Evolutionary conservation across 768 basidiomycete species (phyloP).

Genomic region (Mycena polygramma): DNA sequence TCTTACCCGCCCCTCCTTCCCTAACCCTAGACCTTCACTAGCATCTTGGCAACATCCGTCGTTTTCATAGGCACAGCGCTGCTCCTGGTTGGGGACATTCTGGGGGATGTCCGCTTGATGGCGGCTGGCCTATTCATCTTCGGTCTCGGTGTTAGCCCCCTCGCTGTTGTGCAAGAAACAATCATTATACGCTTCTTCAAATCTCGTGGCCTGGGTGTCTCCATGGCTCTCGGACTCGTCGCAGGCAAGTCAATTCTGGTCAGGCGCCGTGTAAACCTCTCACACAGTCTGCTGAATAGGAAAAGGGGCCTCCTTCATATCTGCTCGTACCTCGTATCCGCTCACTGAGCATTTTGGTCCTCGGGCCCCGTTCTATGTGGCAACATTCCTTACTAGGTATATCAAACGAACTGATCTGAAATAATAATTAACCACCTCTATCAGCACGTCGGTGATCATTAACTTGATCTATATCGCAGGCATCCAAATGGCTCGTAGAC

Average conservation of each 20-base stretch:
- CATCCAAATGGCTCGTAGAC: constrained; percentile 74
- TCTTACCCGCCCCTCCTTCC: not conserved
- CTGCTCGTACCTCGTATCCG: constrained; percentile 82
- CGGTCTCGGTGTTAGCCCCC: constrained; percentile 83
- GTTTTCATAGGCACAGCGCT: constrained; percentile 77
- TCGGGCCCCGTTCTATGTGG: constrained; percentile 81
- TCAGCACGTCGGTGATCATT: constrained; percentile 69
- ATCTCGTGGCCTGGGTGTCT: constrained; percentile 79
- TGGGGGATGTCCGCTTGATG: constrained; percentile 75
- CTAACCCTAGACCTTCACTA: constrained; percentile 59
- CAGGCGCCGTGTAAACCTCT: too few relatives aligned
- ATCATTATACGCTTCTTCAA: constrained; percentile 89
- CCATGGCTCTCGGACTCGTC: constrained; percentile 86
- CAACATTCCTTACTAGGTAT: constrained; percentile 67
- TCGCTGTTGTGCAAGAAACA: constrained; percentile 87
- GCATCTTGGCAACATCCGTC: constrained; percentile 81
- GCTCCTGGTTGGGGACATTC: constrained; percentile 73
- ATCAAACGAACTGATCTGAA: too few relatives aligned
- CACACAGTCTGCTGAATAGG: too few relatives aligned
- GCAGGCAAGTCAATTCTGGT: constrained; percentile 66
- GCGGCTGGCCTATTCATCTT: constrained; percentile 83
- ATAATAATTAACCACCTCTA: too few relatives aligned
- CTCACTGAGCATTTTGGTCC: constrained; percentile 77
- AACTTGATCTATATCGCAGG: constrained; percentile 77
- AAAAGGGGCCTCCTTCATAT: constrained; percentile 74